Evolutionary conservation across 805 yeast species (phyloP), one percentile per base, ranked within the genome.

Genomic region (Hanseniaspora jakobsenii): DNA sequence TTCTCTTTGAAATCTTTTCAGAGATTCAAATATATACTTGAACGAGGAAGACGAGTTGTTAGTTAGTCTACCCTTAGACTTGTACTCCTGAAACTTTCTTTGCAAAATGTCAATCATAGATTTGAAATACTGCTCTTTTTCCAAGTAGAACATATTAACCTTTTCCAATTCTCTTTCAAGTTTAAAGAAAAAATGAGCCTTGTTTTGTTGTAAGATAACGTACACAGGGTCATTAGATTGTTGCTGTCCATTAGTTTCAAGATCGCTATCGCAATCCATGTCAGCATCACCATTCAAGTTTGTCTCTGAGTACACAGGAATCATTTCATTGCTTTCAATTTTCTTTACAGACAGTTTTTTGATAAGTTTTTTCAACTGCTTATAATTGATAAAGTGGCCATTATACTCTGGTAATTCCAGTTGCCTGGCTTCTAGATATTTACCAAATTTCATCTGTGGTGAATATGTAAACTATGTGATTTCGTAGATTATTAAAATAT

Each of bases 111-210:
- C 89, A 44, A 87, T 67, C 52, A 87, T 73, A 46, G 85, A 70
- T 51, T 81, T 77, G 54, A 91, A 71, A 49, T 86, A 93, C 3
- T 91, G 77, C 60, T 91, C 97, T 58, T 86, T 89, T 57, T 84
- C 93, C 34, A 86, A 64, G 59, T 91, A 91, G 59, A 84, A 89
- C n/a, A 76, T 71, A 60, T 93, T 89, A 46, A 91, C 96, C 59
- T 89, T 91, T 56, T 91, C 98, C 53, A 91, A 69, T 58, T 91
- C 98, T 56, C 98, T 75, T 58, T 91, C 98, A 27, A 91, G 69
- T 53, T 83, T 73, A 66, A 91, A 91, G 60, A 76, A 76, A 55
- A 81, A 81, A 1, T 91, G 77, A 3, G 95, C 87, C 62, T 85
- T 87, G 63, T 85, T 86, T 52, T 85, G 95, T 56, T 86, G 89